Evolutionary conservation across 2,329 filamentous ascomycete species (phyloP).

Genomic region (Daldinia sp.): DNA sequence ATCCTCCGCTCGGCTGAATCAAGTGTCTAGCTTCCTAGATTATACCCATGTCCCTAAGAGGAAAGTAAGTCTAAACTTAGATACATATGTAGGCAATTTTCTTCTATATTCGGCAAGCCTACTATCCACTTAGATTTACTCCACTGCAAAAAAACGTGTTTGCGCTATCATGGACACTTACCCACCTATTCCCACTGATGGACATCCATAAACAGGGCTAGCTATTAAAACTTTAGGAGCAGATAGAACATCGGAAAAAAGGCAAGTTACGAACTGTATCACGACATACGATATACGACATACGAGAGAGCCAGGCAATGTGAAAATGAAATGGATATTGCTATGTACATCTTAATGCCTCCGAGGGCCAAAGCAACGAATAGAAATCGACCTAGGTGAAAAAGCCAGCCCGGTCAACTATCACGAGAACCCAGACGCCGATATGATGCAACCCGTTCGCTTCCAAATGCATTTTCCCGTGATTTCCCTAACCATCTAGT

Average conservation of each 20-base stretch:
- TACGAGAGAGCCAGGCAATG: not conserved
- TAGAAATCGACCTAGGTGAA: constrained; percentile 16
- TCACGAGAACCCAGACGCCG: constrained; percentile 26
- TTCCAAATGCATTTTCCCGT: constrained; percentile 17
- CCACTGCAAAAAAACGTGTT: constrained; percentile 8
- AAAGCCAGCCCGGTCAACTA: not conserved
- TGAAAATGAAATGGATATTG: constrained; percentile 1
- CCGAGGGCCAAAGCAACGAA: constrained; percentile 24
- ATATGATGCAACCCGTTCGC: constrained; percentile 18
- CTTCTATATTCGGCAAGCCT: not conserved
- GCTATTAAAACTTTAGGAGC: not conserved
- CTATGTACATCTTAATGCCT: constrained; percentile 20
- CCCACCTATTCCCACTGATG: not conserved
- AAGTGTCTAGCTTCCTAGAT: not conserved
- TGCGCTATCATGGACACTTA: not conserved
- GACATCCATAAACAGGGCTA: not conserved
- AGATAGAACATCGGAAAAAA: constrained; percentile 1
- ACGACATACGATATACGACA: no score
- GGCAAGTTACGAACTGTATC: not conserved
- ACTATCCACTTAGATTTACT: constrained; percentile 1
- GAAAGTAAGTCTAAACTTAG: not conserved
- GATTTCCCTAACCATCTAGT: not conserved
- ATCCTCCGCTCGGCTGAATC: not conserved
- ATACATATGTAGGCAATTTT: not conserved
- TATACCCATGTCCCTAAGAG: not conserved